Evolutionary conservation across 2,329 filamentous ascomycete genomes (phyloP), one percentile per base, ranked within the genome.

Genomic region (Aspergillus ochraceoroseus): DNA sequence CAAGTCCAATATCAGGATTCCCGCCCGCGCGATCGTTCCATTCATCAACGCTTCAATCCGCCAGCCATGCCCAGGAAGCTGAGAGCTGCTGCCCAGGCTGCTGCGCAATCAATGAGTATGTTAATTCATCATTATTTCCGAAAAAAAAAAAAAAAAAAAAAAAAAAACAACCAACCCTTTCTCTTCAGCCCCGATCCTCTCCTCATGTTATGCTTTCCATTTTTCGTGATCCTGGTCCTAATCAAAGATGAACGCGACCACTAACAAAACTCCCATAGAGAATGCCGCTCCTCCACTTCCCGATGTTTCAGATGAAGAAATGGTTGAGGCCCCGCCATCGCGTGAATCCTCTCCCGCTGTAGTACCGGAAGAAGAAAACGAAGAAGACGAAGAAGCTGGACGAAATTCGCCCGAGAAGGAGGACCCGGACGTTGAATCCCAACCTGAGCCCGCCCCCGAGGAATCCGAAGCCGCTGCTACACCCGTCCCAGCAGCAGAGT

Each of bases 51-150:
- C n/a, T n/a, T n/a, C n/a, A n/a, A n/a, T n/a, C n/a, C n/a, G n/a
- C n/a, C n/a, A n/a, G n/a, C n/a, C n/a, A 72, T 72, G 70, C 63
- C 67, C 41, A 60, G 68, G 52, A 70, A 67, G 50, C 59, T 62
- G 32, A 59, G 69, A 53, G 64, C 66, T 36, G 70, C 69, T 53
- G 69, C 68, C 12, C 67, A 70, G 48, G 68, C 67, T 49, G 68
- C 69, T 45, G 64, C 65, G n/a, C 62, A 68, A 47, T 70, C 66
- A 18, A 58, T 70, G 49, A 65, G 68, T 71, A 55, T 49, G 65
- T 58, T 7, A 29, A 38, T 34, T 22, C n/a, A n/a, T n/a, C n/a
- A n/a, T n/a, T n/a, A n/a, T n/a, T n/a, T n/a, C n/a, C n/a, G n/a
- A n/a, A n/a, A n/a, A n/a, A n/a, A n/a, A n/a, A n/a, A n/a, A n/a